Base-by-base conservation (phyloP, 441 rosid genomes). In the Syzygium syzygioides region DNA sequence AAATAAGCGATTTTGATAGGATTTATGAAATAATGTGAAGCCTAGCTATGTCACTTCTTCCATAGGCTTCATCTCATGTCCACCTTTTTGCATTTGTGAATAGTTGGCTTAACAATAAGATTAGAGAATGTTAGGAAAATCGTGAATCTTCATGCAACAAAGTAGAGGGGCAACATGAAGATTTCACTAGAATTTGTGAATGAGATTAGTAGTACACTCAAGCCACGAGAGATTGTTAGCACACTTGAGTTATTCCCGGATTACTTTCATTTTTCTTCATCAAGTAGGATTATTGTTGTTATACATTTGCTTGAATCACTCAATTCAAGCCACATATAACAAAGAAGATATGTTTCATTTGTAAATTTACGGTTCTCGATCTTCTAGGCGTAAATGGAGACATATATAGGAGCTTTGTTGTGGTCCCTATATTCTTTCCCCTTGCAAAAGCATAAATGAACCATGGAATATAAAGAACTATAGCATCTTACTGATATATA, bases 71-170 rank as follows among this genome's bases (percentile, higher is more conserved):
- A 64, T 64, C 3, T 64, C 41, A 8, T 0, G 41, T 64, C 41
- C 76, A 64, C 0, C 11, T 17, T 17, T 64, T 30, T 64, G 68
- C 68, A 14, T 64, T 64, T 64, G 34, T 64, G 3, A 56, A 56
- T 23, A 56, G 1, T 30, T 64, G 37, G 76, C 37, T 59, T 15
- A 2, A 8, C 1, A 17, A 64, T 64, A 30, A 64, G 6, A 64
- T 0, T n/a, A 2, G 23, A 20, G 12, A 30, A 9, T 64, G 20
- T 2, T 64, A n/a, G 1, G 11, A 0, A 3, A 64, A 64, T 64
- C 0, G 3, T 15, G 1, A 64, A 30, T 64, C 20, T 0, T 30
- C 17, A 64, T 7, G 19, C 0, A 10, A 30, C 19, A n/a, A 64
- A 64, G 30, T 15, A 64, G 9, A 8, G 20, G 0, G 1, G 0